Base-by-base conservation (phyloP, 1,139 yeast genomes). In the Chernovozyma aurita region DNA sequence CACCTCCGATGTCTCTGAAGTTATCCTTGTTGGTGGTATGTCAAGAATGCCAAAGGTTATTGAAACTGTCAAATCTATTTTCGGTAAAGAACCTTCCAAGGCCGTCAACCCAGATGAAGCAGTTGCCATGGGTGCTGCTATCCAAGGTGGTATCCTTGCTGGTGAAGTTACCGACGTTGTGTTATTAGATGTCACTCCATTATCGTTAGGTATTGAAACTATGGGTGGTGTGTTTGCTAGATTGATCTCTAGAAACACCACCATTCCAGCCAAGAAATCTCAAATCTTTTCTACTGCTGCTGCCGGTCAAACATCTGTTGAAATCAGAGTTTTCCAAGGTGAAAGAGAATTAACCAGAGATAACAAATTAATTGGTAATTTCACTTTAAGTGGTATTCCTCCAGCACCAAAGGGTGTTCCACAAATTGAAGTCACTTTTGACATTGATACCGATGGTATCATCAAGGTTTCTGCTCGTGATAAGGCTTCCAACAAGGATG, bases 351-450 rank as follows among this genome's bases (percentile, higher is more conserved):
- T 92, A 59, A 95, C 94, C 57, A 85, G 95, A 73, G 97, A 92
- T 77, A 92, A 92, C 84, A 92, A 92, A 75, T 78, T 90, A 67
- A 90, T 92, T 65, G 98, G 98, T 68, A 90, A 92, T 85, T 88
- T 90, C 70, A 86, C 95, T 46, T 78, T 90, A 58, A 76, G 92
- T 52, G 97, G 97, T 65, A 90, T 90, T 50, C 95, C 97, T 70
- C 96, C 97, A 55, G 97, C 97, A 57, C 96, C 97, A 72, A 90
- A 88, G 81, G 98, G 98, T 76, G 97, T 90, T 53, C 97, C 98
- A 55, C 97, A 90, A 75, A 92, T 90, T 56, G 97, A 92, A 75
- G 98, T 90, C 59, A 80, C 96, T 47, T 90, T 90, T 63, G 98
- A 90, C 69, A 85, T 90, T 61, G 98, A 90, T 66, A 95, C 98